phyloP scores from a whole-genome alignment of 768 basidiomycete genomes.

The Phaeotremella fagi region DNA sequence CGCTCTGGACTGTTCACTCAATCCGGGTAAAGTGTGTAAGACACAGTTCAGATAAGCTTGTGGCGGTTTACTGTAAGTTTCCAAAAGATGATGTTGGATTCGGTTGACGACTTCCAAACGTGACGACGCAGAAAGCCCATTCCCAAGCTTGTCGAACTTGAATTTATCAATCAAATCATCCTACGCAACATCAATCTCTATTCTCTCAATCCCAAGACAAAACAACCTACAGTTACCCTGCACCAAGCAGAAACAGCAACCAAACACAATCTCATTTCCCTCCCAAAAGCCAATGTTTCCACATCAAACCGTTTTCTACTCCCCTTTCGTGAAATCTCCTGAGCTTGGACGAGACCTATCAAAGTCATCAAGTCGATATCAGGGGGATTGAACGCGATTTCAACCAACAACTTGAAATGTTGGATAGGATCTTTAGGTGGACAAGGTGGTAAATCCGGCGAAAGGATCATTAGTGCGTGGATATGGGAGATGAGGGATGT shows the following conservation, averaged over 20 bases:
- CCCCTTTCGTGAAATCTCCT: conserved; percentile 37
- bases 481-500: conserved; percentile 47
- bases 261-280: conserved; percentile 43
- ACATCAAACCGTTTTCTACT: conserved; percentile 47
- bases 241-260: conserved; percentile 47
- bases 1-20: conserved; percentile 18
- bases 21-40: conserved; percentile 20
- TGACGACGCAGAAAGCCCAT: too few species aligned
- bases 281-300: conserved; percentile 43
- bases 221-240: conserved; percentile 38
- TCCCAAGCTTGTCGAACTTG: too few species aligned
- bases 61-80: not conserved
- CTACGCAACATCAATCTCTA: conserved; percentile 11
- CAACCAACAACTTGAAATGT: conserved; percentile 35
- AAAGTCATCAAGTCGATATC: conserved; percentile 20
- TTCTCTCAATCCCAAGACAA: not conserved
- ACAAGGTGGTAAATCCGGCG: conserved; percentile 55
- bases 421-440: conserved; percentile 30
- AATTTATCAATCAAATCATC: conserved; percentile 45
- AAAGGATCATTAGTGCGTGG: conserved; percentile 60
- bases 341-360: conserved; percentile 18
- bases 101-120: conserved; percentile 1
- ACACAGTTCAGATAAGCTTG: conserved; percentile 13
- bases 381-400: conserved; percentile 35
- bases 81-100: not conserved